Base-by-base conservation (phyloP, 768 basidiomycete genomes). In the Leccinum obscurum region DNA sequence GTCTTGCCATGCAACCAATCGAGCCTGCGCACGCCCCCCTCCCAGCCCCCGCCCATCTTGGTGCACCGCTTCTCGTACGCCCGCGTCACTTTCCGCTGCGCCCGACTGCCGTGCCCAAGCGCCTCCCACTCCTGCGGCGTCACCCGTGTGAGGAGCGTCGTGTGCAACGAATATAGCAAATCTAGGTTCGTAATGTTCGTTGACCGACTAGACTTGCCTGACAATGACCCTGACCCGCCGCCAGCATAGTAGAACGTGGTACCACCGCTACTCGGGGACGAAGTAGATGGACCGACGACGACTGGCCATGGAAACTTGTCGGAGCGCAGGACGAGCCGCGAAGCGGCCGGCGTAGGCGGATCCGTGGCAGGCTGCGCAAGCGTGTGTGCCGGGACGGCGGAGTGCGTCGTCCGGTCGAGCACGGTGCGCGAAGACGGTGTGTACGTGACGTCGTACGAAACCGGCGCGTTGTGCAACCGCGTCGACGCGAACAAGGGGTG, bases 1-100 rank as follows among this genome's bases (percentile, higher is more conserved):
- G 83, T 86, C 67, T 85, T 87, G 34, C 81, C 78, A 20, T 83
- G 84, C 50, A 89, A 76, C 80, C 84, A 88, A 74, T 89, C 88
- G 13, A 89, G 70, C 52, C 88, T 75, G 51, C 30, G 30, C 30
- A 90, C 84, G n/a, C 88, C 32, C 32, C 79, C 79, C 28, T 87
- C 85, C 86, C 86, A 87, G 13, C 85, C 86, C 2, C 83, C 86
- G 28, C 85, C 86, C 86, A 82, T 79, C 64, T 77, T 78, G 57
- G 77, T 74, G 60, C 88, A 89, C 34, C 88, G 76, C 62, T 79
- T 78, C 69, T 88, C 83, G 65, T 88, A 89, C 35, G 86, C 85
- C 28, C 77, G 77, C 17, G 85, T 79, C 17, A 85, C 80, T 62
- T 81, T 83, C 53, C 85, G 80, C 68, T 89, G 87, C 26, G 78